phyloP scores from a whole-genome alignment of 2,329 filamentous ascomycete species.

The Ceratocystis variospora region DNA sequence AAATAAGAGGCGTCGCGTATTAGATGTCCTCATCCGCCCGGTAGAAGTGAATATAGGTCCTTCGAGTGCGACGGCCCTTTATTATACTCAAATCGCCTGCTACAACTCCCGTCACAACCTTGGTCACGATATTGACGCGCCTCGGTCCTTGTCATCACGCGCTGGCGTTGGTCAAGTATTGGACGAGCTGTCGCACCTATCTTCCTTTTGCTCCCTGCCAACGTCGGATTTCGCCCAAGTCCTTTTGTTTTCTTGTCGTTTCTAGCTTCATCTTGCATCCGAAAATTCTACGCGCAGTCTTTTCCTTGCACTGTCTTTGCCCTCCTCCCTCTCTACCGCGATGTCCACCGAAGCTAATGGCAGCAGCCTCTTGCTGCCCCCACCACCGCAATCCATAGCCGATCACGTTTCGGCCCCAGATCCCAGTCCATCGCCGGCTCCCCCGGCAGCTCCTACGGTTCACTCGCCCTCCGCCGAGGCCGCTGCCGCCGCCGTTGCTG shows the following conservation, averaged over 20 bases:
- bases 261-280: no score
- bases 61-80: no score
- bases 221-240: no score
- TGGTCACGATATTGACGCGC: neutral
- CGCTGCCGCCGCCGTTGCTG: slow-evolving; percentile 20
- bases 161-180: neutral
- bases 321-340: slow-evolving; percentile 20
- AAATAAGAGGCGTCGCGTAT: no score
- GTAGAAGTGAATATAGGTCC: no score
- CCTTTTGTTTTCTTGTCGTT: no score
- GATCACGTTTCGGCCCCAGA: neutral
- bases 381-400: slow-evolving; percentile 29
- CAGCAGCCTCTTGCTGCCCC: slow-evolving; percentile 26
- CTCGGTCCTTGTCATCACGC: neutral
- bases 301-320: neutral
- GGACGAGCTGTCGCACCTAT: neutral
- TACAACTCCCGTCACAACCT: neutral
- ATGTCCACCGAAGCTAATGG: slow-evolving; percentile 37
- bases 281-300: neutral
- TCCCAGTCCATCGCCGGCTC: slow-evolving; percentile 17
- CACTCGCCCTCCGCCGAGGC: slow-evolving; percentile 21
- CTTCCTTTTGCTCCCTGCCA: neutral
- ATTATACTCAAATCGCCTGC: no score
- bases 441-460: slow-evolving; percentile 28
- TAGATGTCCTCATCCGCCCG: no score